These are phyloP conservation scores for Tephrocybe sp. DNA, from an alignment of 768 basidiomycete species.

Conservation along the genomic window DNA sequence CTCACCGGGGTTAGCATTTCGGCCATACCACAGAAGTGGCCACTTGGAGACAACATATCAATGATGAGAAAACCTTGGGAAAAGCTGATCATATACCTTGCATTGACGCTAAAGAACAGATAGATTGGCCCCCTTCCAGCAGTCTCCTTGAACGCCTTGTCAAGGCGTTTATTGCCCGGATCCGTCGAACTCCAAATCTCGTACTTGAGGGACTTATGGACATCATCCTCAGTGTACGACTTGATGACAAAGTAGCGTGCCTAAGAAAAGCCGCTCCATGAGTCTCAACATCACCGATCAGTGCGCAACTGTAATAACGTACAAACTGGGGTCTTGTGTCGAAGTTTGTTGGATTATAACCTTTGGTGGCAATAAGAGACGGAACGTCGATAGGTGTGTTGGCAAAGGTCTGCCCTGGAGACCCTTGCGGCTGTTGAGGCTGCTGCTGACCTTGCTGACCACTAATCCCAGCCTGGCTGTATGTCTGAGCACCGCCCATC, in stretches of 20 bases:
- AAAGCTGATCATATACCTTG: constrained; percentile 48
- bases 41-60: constrained; percentile 46
- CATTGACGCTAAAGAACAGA: constrained; percentile 98
- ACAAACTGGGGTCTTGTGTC: constrained; percentile 81
- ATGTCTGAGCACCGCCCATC: constrained; percentile 36
- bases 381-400: constrained; percentile 82
- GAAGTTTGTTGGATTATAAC: constrained; percentile 87
- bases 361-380: constrained; percentile 81
- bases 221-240: constrained; percentile 98
- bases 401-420: constrained; percentile 41
- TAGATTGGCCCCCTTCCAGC: constrained; percentile 92
- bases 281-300: neutral
- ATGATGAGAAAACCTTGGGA: neutral
- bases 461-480: constrained; percentile 31
- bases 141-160: constrained; percentile 97
- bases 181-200: constrained; percentile 98
- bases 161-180: constrained; percentile 95
- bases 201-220: constrained; percentile 96
- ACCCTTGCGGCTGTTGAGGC: constrained; percentile 20
- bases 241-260: constrained; percentile 98
- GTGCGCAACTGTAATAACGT: constrained; percentile 28
- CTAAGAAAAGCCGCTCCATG: constrained; percentile 36
- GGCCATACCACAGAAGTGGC: constrained; percentile 98
- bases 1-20: constrained; percentile 94
- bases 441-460: constrained; percentile 16